These are phyloP conservation scores for Cardamine resedifolia DNA, from an alignment of 345 rosid species.

Conservation along the genomic window DNA sequence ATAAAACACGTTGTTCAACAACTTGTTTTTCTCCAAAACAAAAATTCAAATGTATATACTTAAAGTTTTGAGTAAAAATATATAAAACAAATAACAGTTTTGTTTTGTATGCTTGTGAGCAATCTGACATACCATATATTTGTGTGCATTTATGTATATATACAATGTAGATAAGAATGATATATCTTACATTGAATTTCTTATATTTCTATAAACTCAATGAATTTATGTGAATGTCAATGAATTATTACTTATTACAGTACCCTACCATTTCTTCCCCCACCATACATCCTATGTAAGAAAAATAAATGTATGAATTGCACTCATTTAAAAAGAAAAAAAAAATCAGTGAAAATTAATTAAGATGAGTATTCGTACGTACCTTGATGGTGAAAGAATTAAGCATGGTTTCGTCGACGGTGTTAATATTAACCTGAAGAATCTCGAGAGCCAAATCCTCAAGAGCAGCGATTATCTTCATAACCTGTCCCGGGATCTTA, in stretches of 20 bases:
- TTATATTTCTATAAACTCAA: neutral
- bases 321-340: neutral
- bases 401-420: constrained; percentile 70
- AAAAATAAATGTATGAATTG: neutral
- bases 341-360: neutral
- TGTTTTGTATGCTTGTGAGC: constrained; percentile 31
- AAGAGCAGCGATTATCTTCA: constrained; percentile 72
- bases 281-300: constrained; percentile 19
- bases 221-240: constrained; percentile 21
- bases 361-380: constrained; percentile 29
- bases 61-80: neutral
- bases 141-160: constrained; percentile 24
- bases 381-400: constrained; percentile 98
- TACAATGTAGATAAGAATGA: constrained; percentile 26
- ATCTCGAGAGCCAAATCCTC: constrained; percentile 84
- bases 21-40: neutral
- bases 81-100: constrained; percentile 21
- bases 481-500: constrained; percentile 76
- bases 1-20: constrained; percentile 10
- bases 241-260: constrained; percentile 28
- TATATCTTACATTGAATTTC: constrained; percentile 1
- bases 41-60: neutral
- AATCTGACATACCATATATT: constrained; percentile 31
- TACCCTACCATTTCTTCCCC: constrained; percentile 29
- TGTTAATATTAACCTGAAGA: constrained; percentile 60